A percentile compares a stretch with the other conserved stretches of the same genome.
Evolutionary conservation across 768 basidiomycete species (phyloP).

Genomic region (Naematelia aurantialba): DNA sequence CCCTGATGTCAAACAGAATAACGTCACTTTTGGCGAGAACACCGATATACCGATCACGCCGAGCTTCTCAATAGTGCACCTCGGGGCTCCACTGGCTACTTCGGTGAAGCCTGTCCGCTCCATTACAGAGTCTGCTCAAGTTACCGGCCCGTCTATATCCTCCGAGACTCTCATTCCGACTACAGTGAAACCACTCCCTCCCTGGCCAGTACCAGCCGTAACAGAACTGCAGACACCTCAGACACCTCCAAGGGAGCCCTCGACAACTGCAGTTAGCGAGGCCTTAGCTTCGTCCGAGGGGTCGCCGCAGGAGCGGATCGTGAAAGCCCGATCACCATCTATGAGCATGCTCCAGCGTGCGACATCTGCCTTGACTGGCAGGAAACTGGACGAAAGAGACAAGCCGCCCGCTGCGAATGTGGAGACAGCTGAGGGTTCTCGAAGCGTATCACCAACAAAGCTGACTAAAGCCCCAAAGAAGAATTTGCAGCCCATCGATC

Average conservation of each 20-base stretch:
- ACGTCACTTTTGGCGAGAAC: constrained; percentile 21
- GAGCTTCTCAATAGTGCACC: constrained; percentile 19
- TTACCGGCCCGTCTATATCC: background rate
- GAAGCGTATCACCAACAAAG: constrained; percentile 38
- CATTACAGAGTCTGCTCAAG: background rate
- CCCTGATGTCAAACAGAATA: constrained; percentile 3
- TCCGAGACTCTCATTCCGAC: constrained; percentile 1
- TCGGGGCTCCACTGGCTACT: constrained; percentile 18
- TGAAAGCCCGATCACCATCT: constrained; percentile 74
- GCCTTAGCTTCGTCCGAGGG: constrained; percentile 9
- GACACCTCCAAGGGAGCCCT: constrained; percentile 18
- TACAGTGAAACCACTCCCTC: background rate
- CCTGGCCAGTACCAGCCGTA: background rate
- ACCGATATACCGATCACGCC: constrained; percentile 10
- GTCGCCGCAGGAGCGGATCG: constrained; percentile 11
- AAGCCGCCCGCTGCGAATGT: constrained; percentile 24
- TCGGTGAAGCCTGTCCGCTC: background rate
- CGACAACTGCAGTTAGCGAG: background rate
- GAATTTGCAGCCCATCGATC: background rate
- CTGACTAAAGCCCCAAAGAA: constrained; percentile 34
- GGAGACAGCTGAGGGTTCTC: constrained; percentile 14
- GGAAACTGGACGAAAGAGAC: constrained; percentile 71
- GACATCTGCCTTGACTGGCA: constrained; percentile 74
- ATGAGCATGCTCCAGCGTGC: constrained; percentile 96
- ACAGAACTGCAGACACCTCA: constrained; percentile 8